Conservation (phyloP, 495 filamentous ascomycete genomes). For the Hypomontagnella monticulosa region DNA sequence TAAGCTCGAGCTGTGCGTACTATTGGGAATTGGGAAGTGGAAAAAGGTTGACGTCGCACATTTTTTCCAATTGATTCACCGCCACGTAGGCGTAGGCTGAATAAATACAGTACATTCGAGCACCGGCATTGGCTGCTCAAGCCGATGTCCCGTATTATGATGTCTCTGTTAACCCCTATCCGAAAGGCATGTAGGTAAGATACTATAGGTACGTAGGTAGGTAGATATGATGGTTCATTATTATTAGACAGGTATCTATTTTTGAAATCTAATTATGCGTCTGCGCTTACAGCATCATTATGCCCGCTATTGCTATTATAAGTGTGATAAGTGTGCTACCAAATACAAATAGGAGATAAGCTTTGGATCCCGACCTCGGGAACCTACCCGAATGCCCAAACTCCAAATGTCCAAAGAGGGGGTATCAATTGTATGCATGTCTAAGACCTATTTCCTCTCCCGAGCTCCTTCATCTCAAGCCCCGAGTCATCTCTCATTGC, state of each 20-base stretch:
- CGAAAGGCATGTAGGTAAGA: no score
- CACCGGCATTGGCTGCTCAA: no score
- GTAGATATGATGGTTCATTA: neutral
- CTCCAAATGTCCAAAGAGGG: slow-evolving; percentile 34
- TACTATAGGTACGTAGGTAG: no score
- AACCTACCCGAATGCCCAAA: slow-evolving; percentile 10
- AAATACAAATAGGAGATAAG: slow-evolving; percentile 4
- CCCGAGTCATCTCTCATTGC: slow-evolving; percentile 30
- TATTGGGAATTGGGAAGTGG: no score
- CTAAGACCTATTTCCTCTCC: slow-evolving; percentile 18
- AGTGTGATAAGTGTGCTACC: slow-evolving; percentile 5
- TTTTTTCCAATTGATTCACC: no score
- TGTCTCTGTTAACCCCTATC: no score
- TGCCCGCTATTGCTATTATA: neutral
- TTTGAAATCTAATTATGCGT: neutral
- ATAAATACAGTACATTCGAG: no score
- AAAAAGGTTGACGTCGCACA: no score
- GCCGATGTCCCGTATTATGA: no score
- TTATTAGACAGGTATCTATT: neutral
- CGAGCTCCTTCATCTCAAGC: slow-evolving; percentile 43
- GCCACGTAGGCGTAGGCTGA: no score
- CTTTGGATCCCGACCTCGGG: neutral
- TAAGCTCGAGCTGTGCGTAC: no score
- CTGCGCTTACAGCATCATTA: slow-evolving; percentile 12
- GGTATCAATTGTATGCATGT: slow-evolving; percentile 34